Conservation (phyloP, 2,329 filamentous ascomycete genomes). For the Arachnomyces sp. region DNA sequence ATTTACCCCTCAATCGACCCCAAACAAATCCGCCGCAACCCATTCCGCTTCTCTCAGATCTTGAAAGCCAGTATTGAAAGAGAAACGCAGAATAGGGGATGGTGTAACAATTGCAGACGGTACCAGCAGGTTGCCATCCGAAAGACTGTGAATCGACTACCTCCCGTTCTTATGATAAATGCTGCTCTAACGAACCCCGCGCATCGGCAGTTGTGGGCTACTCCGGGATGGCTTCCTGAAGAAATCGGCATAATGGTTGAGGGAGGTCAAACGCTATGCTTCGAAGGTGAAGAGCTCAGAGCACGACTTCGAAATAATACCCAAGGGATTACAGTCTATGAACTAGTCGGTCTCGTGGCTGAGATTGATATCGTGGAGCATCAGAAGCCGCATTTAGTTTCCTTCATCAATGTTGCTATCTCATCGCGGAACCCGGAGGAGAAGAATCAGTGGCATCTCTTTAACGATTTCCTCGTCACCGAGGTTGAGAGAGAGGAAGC, state of each 20-base stretch:
- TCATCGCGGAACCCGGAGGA: constrained; percentile 39
- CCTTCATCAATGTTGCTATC: constrained; percentile 70
- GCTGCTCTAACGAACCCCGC: constrained; percentile 63
- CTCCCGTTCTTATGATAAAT: constrained; percentile 82
- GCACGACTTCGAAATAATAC: constrained; percentile 69
- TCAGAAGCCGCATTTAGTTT: constrained; percentile 83
- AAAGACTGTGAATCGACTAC: constrained; percentile 74
- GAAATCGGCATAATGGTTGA: constrained; percentile 90
- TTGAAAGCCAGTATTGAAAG: constrained; percentile 88
- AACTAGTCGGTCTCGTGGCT: constrained; percentile 78
- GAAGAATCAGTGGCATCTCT: constrained; percentile 80
- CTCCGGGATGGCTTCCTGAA: constrained; percentile 82
- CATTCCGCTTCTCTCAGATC: constrained; percentile 68
- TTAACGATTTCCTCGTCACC: constrained; percentile 92
- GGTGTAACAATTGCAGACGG: constrained; percentile 83
- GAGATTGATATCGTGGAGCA: constrained; percentile 81
- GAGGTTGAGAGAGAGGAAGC: constrained; percentile 74
- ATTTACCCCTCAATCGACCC: constrained; percentile 59
- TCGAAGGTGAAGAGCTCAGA: constrained; percentile 82
- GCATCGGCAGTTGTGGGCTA: constrained; percentile 69
- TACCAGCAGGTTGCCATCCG: constrained; percentile 82
- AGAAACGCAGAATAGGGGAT: constrained; percentile 80
- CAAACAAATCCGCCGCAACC: constrained; percentile 43
- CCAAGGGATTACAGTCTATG: constrained; percentile 71
- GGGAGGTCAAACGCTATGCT: constrained; percentile 87